Evolutionary conservation across 495 filamentous ascomycete species (phyloP).

Genomic region (Chaetomium fimeti): DNA sequence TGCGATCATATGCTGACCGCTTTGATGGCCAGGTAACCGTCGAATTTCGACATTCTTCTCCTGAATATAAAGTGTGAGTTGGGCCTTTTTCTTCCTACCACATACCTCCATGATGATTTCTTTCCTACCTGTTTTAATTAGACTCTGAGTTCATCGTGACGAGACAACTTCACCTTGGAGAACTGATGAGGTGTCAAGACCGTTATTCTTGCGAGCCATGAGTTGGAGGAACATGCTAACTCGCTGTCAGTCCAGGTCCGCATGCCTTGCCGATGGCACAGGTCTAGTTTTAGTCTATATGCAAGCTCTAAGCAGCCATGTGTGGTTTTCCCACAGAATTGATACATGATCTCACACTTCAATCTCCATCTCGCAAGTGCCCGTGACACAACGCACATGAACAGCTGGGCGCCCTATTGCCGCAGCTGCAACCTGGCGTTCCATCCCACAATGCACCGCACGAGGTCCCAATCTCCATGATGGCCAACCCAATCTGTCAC

Average conservation of each 20-base stretch:
- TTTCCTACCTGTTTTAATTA: conserved; percentile 63
- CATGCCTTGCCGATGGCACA: neutral
- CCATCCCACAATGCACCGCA: conserved; percentile 86
- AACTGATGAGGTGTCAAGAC: conserved; percentile 62
- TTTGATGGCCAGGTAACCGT: conserved; percentile 37
- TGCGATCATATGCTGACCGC: conserved; percentile 32
- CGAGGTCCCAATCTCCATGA: conserved; percentile 89
- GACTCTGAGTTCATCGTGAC: conserved; percentile 67
- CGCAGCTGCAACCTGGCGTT: conserved; percentile 69
- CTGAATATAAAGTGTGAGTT: conserved; percentile 26
- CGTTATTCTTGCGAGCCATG: conserved; percentile 1
- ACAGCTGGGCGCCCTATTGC: conserved; percentile 26
- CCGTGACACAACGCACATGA: neutral
- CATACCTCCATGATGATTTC: conserved; percentile 65
- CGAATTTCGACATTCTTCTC: conserved; percentile 13
- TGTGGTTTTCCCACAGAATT: conserved; percentile 3
- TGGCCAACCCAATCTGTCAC: conserved; percentile 92
- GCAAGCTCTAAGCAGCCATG: neutral
- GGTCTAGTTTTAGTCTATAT: neutral
- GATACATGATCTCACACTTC: conserved; percentile 9
- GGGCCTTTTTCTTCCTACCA: conserved; percentile 21
- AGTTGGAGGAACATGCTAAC: conserved; percentile 28
- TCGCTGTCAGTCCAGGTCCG: conserved; percentile 12
- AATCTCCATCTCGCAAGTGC: conserved; percentile 6
- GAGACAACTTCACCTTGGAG: conserved; percentile 91